Conservation (phyloP, 2,329 filamentous ascomycete species). For the Knoxdaviesia proteae region DNA sequence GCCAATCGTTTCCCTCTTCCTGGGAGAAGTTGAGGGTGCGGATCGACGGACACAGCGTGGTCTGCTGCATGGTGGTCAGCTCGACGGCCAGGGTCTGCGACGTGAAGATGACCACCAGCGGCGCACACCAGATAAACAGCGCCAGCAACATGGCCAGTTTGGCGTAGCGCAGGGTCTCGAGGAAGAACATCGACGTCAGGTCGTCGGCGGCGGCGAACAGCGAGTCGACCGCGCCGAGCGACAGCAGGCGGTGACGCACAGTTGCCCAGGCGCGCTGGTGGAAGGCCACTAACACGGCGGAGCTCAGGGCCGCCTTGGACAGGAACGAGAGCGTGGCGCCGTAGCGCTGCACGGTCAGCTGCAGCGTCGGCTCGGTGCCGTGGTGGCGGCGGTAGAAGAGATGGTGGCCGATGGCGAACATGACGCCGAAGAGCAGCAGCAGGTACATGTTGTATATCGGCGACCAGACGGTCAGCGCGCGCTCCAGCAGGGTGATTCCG, state of each 20-base stretch:
- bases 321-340: conserved; percentile 16
- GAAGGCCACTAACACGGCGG: conserved; percentile 12
- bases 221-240: conserved; percentile 9
- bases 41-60: conserved; percentile 11
- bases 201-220: conserved; percentile 15
- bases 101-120: conserved; percentile 17
- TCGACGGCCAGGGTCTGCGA: conserved; percentile 16
- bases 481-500: background rate
- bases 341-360: conserved; percentile 15
- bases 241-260: conserved; percentile 7
- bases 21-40: conserved; percentile 13
- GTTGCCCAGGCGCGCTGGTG: conserved; percentile 8
- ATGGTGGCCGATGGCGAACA: conserved; percentile 15
- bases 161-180: conserved; percentile 12
- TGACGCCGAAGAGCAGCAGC: conserved; percentile 12
- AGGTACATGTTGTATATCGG: conserved; percentile 15
- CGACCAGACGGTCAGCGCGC: conserved; percentile 13
- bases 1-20: conserved; percentile 15
- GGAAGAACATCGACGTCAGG: conserved; percentile 10
- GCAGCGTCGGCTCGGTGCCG: conserved; percentile 11
- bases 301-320: conserved; percentile 14
- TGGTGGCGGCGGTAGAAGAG: conserved; percentile 13
- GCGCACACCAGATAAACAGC: conserved; percentile 16
- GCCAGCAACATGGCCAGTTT: conserved; percentile 14
- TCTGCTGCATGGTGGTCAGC: conserved; percentile 6